phyloP scores from a whole-genome alignment of 352 stramenopile genomes.

The Phytopythium mirpurense region DNA sequence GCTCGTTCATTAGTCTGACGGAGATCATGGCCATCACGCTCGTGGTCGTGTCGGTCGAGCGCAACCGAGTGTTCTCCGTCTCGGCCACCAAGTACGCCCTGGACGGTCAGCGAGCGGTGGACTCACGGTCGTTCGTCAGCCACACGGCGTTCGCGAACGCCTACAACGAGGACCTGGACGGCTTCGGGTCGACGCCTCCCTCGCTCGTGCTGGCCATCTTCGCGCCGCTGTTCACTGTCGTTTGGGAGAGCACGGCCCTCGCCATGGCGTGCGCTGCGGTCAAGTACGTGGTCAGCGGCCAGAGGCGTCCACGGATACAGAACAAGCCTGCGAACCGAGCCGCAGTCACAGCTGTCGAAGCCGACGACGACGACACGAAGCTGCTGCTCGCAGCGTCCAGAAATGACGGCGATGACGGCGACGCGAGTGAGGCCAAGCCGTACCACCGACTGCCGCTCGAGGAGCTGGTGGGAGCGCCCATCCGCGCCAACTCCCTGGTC shows the following conservation, averaged over 20 bases:
- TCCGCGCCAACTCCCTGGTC: conserved; percentile 46
- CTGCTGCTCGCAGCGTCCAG: background rate
- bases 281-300: background rate
- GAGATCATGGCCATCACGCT: conserved; percentile 32
- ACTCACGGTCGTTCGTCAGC: conserved; percentile 24
- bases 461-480: conserved; percentile 36
- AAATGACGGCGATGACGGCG: background rate
- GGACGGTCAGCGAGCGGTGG: conserved; percentile 30
- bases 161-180: conserved; percentile 50
- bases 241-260: conserved; percentile 23
- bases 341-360: background rate
- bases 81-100: conserved; percentile 25
- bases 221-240: conserved; percentile 23
- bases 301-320: background rate
- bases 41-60: conserved; percentile 21
- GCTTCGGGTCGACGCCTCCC: conserved; percentile 23
- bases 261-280: conserved; percentile 5
- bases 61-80: conserved; percentile 19
- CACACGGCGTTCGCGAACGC: conserved; percentile 30
- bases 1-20: conserved; percentile 28
- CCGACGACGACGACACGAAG: background rate
- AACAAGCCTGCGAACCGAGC: background rate
- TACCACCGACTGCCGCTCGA: conserved; percentile 51
- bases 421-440: conserved; percentile 4
- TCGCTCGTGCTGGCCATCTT: conserved; percentile 23